These are phyloP conservation scores for Colletotrichum sp. DNA, from an alignment of 2,329 filamentous ascomycete species.

Conservation along the genomic window DNA sequence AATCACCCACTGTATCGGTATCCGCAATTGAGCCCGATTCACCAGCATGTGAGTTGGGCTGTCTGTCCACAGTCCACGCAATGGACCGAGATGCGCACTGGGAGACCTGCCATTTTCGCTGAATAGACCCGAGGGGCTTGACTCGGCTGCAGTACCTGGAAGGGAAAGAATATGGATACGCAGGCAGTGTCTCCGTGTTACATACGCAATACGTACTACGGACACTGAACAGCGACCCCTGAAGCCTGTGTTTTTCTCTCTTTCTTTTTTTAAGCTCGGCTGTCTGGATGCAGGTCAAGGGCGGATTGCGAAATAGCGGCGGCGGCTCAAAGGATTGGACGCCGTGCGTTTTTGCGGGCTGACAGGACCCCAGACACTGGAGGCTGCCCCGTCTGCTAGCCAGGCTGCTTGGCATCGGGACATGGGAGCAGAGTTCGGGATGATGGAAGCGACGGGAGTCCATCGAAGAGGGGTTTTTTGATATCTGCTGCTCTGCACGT, in stretches of 20 bases:
- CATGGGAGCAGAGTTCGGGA: constrained; percentile 10
- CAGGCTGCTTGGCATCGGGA: constrained; percentile 5
- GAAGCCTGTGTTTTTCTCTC: constrained; percentile 8
- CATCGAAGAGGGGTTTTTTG: neutral
- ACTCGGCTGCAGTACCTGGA: constrained; percentile 8
- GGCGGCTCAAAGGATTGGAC: constrained; percentile 16
- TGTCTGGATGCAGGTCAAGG: constrained; percentile 18
- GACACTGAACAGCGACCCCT: neutral
- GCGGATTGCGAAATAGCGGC: constrained; percentile 12
- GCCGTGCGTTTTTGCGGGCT: neutral
- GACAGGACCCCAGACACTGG: neutral
- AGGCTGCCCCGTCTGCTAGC: neutral
- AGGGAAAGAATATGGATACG: neutral
- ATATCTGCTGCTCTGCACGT: neutral
- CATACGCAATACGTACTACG: neutral
- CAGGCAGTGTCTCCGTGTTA: neutral
- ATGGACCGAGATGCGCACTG: neutral
- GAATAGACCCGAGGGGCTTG: constrained; percentile 5
- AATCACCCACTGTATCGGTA: neutral
- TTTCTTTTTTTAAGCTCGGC: constrained; percentile 17
- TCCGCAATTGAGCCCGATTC: neutral
- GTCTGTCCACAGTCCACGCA: neutral
- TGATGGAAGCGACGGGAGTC: neutral
- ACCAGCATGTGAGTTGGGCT: neutral
- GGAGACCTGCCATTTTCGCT: neutral